Base-by-base conservation (phyloP, 208 protist genomes). In the Trypanosoma congolense region DNA sequence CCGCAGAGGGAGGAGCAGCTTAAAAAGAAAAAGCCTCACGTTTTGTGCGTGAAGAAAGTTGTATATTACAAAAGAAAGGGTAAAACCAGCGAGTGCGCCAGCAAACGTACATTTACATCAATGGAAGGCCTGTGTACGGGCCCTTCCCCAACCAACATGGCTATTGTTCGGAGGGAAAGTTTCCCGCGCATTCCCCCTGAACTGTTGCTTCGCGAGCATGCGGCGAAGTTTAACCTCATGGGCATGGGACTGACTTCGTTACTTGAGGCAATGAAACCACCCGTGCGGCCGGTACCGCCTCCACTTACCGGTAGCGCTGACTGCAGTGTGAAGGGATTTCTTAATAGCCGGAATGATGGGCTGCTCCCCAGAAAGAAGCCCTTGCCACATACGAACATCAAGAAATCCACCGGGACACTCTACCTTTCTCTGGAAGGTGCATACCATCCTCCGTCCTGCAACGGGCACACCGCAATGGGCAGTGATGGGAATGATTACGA, bases 121-220 rank as follows among this genome's bases (percentile, higher is more conserved):
- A 38, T 38, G 33, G 33, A 38, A 16, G 33, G 12, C 12, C 33
- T 12, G 12, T 38, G 25, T 21, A 21, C 16, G 12, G 43, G 22
- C 12, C 60, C 60, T 2, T 8, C 28, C 28, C 44, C 60, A n/a
- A 26, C 54, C 28, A 42, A n/a, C 6, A 61, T 28, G 4, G 22
- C 22, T 2, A 41, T 67, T 24, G 47, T 55, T 33, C 43, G 26
- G 30, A 51, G 36, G 6, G 40, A 61, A 44, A 50, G 9, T 31
- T 75, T 54, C 36, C 70, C 70, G 9, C 65, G 59, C 35, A 53
- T 73, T 35, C 75, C 75, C 12, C 75, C 70, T 28, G 75, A 82
- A 48, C 54, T 82, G 14, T 42, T 82, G 18, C 49, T 82, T 2
- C 54, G 59, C 18, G 66, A 71, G 26, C 70, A 82, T 42, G 60